Base-by-base conservation (phyloP, 768 basidiomycete genomes). In the Suillus sp. region DNA sequence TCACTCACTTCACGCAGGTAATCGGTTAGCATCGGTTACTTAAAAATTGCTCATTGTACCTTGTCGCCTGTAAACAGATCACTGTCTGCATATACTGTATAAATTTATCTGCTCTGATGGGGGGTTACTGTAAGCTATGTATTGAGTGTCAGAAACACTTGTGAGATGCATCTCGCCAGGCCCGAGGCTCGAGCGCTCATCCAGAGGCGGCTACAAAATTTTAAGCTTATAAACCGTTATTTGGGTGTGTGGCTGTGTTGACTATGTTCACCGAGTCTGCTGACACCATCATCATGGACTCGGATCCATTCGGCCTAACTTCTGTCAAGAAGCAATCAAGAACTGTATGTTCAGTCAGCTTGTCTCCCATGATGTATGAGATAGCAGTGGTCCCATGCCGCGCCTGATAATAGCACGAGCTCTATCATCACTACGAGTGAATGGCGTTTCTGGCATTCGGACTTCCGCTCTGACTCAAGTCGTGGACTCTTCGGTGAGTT, bases 391-490 rank as follows among this genome's bases (percentile, higher is more conserved):
- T 53, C 51, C 51, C 30, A 32, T 32, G 30, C 3, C 9, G 22
- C 8, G 22, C 35, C n/a, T 25, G 35, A 56, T 56, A 53, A 53
- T 30, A 55, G 35, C 22, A 22, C 51, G 11, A 34, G 32, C 48
- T 13, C 32, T 34, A 5, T 10, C 10, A 32, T 32, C 30, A 32
- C 50, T 20, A 53, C 14, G 14, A 48, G 6, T 27, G 14, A 16
- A 50, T 27, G 48, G 1, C 5, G 14, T 7, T 55, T 55, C 35
- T 14, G 54, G 22, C 54, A 55, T 55, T 11, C 34, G 54, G 54
- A 37, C 34, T 35, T 54, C 53, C 53, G 53, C 51, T n/a, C 32
- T 35, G 53, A 34, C 32, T 34, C 32, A 34, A 54, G 34, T 54
- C 51, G 20, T n/a, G 53, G 53, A 20, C 18, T 48, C 25, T 48